Base-by-base conservation (phyloP, 140 eudicot species). In the Ambrosia hybrid region DNA sequence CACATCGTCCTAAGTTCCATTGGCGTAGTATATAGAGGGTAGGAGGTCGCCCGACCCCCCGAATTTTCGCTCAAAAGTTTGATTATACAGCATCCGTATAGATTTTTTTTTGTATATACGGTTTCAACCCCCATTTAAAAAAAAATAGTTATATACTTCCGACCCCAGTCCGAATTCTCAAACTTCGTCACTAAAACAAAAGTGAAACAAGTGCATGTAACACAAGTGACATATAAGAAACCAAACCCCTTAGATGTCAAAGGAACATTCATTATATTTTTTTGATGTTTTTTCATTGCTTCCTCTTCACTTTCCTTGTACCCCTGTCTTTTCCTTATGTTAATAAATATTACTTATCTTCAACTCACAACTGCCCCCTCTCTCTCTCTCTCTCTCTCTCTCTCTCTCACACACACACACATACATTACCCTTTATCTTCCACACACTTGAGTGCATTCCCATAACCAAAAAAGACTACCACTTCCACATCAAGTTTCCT, bases 361-460 rank as follows among this genome's bases (percentile, higher is more conserved):
- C 58, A 26, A 61, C 48, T 55, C 76, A 51, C 73, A 67, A 68
- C 80, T 14, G 10, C 57, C 46, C 74, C 15, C 48, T 30, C 45
- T 67, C 63, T 65, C 41, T 57, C 71, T 38, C 48, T 30, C 43
- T 67, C 63, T 65, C 41, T 57, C 71, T 38, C 64, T 39, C 33
- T n/a, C 51, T 13, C 70, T 33, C 39, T 43, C 77, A 30, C 34
- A 30, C 34, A 30, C 34, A 26, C 57, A 60, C 77, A 72, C 45
- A 72, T 41, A 41, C 73, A 79, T 53, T 9, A 72, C 65, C 83
- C 70, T 72, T 70, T 68, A 80, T 82, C 85, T 79, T 74, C 77
- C 83, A 78, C 79, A 79, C 74, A 85, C 77, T 74, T 80, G 80
- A 78, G 82, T 88, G 83, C 73, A 88, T 75, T 78, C 16, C 85